phyloP scores from a whole-genome alignment of 371 early-diverging fungal genomes.

The Globomyces sp. region DNA sequence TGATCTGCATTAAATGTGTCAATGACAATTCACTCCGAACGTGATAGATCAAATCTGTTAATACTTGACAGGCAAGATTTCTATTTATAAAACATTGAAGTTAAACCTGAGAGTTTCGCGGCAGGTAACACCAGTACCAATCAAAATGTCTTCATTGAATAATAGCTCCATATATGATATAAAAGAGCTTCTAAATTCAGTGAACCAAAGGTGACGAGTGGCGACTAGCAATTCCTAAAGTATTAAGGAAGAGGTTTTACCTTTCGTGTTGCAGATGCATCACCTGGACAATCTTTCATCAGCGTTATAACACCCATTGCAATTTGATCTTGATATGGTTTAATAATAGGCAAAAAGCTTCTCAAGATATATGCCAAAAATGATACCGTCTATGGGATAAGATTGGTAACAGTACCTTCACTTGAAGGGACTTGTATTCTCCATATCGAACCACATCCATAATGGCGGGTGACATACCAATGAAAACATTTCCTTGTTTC shows the following conservation, averaged over 20 bases:
- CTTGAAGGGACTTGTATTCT: slow-evolving; percentile 87
- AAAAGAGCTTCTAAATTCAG: slow-evolving; percentile 85
- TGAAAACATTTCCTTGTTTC: slow-evolving; percentile 66
- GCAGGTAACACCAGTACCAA: slow-evolving; percentile 90
- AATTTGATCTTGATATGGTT: slow-evolving; percentile 76
- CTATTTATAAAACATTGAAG: too few relatives aligned
- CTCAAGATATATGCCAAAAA: slow-evolving; percentile 93
- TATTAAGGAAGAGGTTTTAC: too few relatives aligned
- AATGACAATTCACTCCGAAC: slow-evolving; percentile 82
- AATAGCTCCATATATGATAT: slow-evolving; percentile 83
- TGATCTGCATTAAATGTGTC: slow-evolving; percentile 72
- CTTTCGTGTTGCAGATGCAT: slow-evolving; percentile 89
- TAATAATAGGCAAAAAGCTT: slow-evolving; percentile 62
- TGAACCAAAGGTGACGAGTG: slow-evolving; percentile 89
- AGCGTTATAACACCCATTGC: slow-evolving; percentile 86
- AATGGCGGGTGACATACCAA: slow-evolving; percentile 79
- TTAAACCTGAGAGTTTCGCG: slow-evolving; percentile 82
- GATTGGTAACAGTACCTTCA: slow-evolving; percentile 45
- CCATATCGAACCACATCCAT: slow-evolving; percentile 68
- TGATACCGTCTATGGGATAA: slow-evolving; percentile 69
- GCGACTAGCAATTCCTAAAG: slow-evolving; percentile 84
- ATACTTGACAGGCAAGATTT: slow-evolving; percentile 81
- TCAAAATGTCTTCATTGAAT: slow-evolving; percentile 85
- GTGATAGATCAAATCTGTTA: slow-evolving; percentile 94
- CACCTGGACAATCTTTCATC: slow-evolving; percentile 90